Evolutionary conservation across 2,329 filamentous ascomycete genomes (phyloP).

Genomic region (Coccinonectria pachysandricola): DNA sequence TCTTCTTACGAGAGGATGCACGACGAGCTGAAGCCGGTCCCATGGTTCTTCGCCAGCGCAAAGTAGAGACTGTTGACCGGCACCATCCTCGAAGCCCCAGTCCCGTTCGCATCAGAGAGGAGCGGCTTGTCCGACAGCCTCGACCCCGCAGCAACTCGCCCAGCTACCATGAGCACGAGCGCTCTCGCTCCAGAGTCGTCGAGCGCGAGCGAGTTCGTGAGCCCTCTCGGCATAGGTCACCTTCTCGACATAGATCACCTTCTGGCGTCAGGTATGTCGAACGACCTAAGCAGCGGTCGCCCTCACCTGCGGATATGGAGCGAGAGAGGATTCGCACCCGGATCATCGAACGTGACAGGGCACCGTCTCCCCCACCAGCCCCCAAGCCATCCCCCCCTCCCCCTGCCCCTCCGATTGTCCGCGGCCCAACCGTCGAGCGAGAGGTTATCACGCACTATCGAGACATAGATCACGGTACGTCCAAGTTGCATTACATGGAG

Average conservation of each 20-base stretch:
- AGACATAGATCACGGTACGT: slow-evolving; percentile 75
- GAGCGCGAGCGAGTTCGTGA: slow-evolving; percentile 31
- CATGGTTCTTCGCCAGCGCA: slow-evolving; percentile 44
- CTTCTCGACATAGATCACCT: too few species aligned
- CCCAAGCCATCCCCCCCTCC: slow-evolving; percentile 43
- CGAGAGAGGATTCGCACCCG: slow-evolving; percentile 37
- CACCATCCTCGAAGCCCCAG: slow-evolving; percentile 35
- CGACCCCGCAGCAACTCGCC: slow-evolving; percentile 34
- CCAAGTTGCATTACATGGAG: too few species aligned
- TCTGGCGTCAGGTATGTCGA: slow-evolving; percentile 32
- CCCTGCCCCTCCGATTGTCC: slow-evolving; percentile 55
- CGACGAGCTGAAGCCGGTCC: slow-evolving; percentile 38
- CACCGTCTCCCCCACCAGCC: slow-evolving; percentile 25
- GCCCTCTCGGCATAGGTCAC: slow-evolving; percentile 28
- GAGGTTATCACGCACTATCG: slow-evolving; percentile 84
- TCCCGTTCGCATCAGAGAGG: slow-evolving; percentile 31
- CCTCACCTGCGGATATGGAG: slow-evolving; percentile 23
- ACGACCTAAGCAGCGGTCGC: slow-evolving; percentile 26
- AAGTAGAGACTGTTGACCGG: slow-evolving; percentile 45
- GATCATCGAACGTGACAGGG: slow-evolving; percentile 36
- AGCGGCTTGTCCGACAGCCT: slow-evolving; percentile 32
- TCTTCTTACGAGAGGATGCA: slow-evolving; percentile 41
- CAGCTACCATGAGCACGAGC: slow-evolving; percentile 21
- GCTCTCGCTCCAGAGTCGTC: slow-evolving; percentile 26
- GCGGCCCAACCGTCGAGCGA: slow-evolving; percentile 71